Evolutionary conservation across 208 protist species (phyloP).

Genomic region (Trypanosoma caninum): DNA sequence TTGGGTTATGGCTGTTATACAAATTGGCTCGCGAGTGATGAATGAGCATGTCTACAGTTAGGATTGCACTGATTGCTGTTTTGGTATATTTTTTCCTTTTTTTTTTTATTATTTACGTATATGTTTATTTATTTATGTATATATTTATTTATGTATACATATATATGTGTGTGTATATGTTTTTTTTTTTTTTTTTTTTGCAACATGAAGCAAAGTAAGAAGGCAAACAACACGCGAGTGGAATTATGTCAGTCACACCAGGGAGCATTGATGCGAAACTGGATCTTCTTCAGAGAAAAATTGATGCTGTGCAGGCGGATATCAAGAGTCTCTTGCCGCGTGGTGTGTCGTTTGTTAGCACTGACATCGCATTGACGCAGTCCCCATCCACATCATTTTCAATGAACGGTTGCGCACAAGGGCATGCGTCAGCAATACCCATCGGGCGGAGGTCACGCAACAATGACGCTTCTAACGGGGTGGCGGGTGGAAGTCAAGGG

Average conservation of each 20-base stretch:
- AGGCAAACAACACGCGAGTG: background rate
- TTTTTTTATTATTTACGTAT: conserved; percentile 7
- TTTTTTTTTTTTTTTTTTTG: conserved; percentile 17
- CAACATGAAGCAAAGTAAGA: background rate
- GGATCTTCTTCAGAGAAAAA: conserved; percentile 40
- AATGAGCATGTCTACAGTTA: too few relatives aligned
- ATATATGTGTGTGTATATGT: background rate
- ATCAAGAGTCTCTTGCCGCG: conserved; percentile 22
- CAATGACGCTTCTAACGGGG: background rate
- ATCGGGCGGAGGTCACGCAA: conserved; percentile 9
- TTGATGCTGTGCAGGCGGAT: conserved; percentile 53
- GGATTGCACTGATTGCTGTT: background rate
- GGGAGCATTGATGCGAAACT: conserved; percentile 39
- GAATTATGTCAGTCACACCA: background rate
- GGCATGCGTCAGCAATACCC: background rate
- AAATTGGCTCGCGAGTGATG: too few relatives aligned
- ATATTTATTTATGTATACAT: conserved; percentile 1
- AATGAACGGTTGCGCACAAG: background rate
- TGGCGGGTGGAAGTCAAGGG: background rate
- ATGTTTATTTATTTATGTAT: conserved; percentile 13
- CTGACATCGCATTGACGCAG: background rate
- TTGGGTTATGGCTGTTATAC: too few relatives aligned
- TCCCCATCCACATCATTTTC: background rate
- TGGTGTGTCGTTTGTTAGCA: background rate
- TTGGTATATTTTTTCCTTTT: background rate